Conservation (phyloP, 192 early-diverging fungal species). For the Gryganskiella cystojenkinii region DNA sequence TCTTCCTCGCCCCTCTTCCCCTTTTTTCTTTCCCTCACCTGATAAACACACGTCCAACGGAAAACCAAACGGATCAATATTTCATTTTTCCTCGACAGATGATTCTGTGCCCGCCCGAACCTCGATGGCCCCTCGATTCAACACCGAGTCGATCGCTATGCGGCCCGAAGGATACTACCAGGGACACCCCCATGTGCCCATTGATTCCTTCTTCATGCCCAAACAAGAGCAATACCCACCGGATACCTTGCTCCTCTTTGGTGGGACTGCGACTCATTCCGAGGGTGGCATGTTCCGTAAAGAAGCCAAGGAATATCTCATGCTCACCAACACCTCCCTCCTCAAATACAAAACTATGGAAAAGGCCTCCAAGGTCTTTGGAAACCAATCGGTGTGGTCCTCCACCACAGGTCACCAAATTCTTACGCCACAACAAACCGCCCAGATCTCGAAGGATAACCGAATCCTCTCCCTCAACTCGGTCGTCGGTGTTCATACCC, state of each 20-base stretch:
- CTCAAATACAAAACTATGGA: constrained; percentile 53
- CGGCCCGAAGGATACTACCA: constrained; percentile 29
- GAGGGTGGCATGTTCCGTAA: constrained; percentile 39
- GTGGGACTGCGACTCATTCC: constrained; percentile 39
- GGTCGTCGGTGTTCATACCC: constrained; percentile 32
- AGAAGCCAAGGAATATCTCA: constrained; percentile 39
- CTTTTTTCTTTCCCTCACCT: neutral
- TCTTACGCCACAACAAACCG: constrained; percentile 38
- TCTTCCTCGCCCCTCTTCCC: neutral
- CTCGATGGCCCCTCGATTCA: constrained; percentile 21
- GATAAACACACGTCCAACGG: too few relatives aligned
- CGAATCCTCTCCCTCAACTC: constrained; percentile 41
- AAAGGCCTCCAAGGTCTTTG: constrained; percentile 49
- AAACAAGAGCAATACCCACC: constrained; percentile 45
- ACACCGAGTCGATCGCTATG: constrained; percentile 16
- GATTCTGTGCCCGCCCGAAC: constrained; percentile 16
- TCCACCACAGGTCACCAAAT: constrained; percentile 43
- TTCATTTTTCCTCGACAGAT: constrained; percentile 10
- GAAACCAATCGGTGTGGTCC: constrained; percentile 48
- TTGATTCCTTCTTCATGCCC: constrained; percentile 48
- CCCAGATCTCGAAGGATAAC: constrained; percentile 35
- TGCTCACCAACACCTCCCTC: constrained; percentile 43
- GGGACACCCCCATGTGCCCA: constrained; percentile 32
- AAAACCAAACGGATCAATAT: too few relatives aligned
- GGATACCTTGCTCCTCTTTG: constrained; percentile 37